Percentiles rank a stretch among this genome's conserved stretches.
phyloP scores from a whole-genome alignment of 1,284 basidiomycete species.

The Puccinia novopanici region DNA sequence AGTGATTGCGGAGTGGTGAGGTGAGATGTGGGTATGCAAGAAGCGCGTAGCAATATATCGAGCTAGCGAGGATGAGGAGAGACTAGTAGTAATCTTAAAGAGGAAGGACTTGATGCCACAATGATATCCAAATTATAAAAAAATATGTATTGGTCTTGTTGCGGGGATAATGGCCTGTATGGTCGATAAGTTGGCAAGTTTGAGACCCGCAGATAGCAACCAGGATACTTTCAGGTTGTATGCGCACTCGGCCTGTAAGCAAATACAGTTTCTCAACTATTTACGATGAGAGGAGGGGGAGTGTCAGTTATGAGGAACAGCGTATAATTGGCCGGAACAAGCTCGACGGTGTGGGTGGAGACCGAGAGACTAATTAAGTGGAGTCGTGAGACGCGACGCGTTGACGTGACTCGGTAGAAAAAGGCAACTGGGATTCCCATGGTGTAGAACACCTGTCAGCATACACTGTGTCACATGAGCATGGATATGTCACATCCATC shows the following conservation, averaged over 20 bases:
- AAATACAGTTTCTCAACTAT: slow-evolving; percentile 12
- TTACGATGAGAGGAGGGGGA: not conserved
- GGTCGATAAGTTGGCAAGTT: not conserved
- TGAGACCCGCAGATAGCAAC: not conserved
- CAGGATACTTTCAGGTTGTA: slow-evolving; percentile 6
- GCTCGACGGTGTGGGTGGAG: no score
- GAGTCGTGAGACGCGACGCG: no score
- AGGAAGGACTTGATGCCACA: no score
- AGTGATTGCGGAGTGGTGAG: not conserved
- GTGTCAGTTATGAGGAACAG: no score
- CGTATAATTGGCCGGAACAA: no score
- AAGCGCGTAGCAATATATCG: not conserved
- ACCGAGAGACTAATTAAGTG: no score
- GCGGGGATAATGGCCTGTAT: not conserved
- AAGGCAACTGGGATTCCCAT: no score
- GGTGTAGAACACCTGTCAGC: not conserved
- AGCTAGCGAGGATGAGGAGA: not conserved
- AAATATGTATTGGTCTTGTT: not conserved
- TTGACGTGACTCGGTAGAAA: not conserved
- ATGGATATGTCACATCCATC: not conserved
- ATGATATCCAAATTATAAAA: no score
- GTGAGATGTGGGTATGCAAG: not conserved
- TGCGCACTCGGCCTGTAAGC: slow-evolving; percentile 5
- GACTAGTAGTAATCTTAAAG: not conserved
- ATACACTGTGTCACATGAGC: not conserved